Evolutionary conservation across 1,139 yeast species (phyloP), one percentile per base, ranked within the genome.

Genomic region (Sugiyamaella castrensis): DNA sequence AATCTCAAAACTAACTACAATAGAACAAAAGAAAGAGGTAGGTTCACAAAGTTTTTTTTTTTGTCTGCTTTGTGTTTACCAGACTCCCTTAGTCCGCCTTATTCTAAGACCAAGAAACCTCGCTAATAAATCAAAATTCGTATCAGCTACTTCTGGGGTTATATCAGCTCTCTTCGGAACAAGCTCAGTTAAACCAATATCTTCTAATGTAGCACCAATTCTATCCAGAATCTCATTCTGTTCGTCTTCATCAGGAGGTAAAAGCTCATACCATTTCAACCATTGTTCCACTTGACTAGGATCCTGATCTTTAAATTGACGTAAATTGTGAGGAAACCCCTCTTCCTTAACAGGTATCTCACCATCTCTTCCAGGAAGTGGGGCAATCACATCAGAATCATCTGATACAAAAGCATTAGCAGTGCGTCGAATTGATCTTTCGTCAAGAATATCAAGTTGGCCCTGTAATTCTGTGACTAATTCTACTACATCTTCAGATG

Each of bases 391-490:
- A 37, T 77, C 81, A 4, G 60, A 60, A 12, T 66, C 64, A 3
- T 67, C 69, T 8, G 67, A 66, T n/a, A 63, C 62, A 38, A 59
- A 57, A 15, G 64, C 60, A 51, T 70, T 70, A 19, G 51, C 66
- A 2, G 62, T 59, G 41, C 73, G 60, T 28, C 71, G 63, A 13
- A 67, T 55, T 15, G 67, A 63, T 32, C 69, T 61, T 52, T 74
- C 72, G 43, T 71, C 73, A 29, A 70, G 56, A 34, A 69, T 52
- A 46, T 87, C 94, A 59, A 91, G 74, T 68, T 91, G 97, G 5
- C 86, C 84, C 67, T 89, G 97, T 52, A 91, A 71, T 65, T 91
- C 98, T 6, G 89, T 89, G 10, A 89, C 97, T 41, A 87, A 69
- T 60, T 85, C 88, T 1, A 86, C 87, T 15, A 91, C 71, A 61